Conservation (phyloP, 1,284 basidiomycete species). For the Ceratobasidium sp. region DNA sequence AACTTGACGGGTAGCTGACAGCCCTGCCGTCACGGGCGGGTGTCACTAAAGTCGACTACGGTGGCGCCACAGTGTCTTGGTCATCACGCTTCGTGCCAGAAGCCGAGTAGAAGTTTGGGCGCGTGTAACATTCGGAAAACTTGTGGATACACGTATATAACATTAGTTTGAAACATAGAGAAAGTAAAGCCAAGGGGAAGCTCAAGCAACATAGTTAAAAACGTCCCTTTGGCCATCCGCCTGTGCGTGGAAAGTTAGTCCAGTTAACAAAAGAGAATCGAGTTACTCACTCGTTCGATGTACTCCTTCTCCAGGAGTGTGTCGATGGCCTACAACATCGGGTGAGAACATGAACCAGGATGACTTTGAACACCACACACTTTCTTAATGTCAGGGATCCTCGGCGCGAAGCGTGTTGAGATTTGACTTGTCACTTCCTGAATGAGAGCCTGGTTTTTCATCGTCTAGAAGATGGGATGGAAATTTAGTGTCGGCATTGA, state of each 20-base stretch:
- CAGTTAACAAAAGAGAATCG: background rate
- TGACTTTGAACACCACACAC: conserved; percentile 52
- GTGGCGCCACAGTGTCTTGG: conserved; percentile 1
- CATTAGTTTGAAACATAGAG: background rate
- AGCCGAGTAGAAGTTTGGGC: background rate
- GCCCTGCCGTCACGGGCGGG: background rate
- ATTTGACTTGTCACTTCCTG: conserved; percentile 95
- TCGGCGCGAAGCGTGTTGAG: conserved; percentile 85
- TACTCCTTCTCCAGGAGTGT: conserved; percentile 97
- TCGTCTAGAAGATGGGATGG: conserved; percentile 63
- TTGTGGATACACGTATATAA: conserved; percentile 30
- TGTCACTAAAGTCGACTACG: background rate
- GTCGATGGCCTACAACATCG: conserved; percentile 81
- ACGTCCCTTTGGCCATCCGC: conserved; percentile 50
- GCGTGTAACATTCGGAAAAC: conserved; percentile 11
- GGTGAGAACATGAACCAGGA: conserved; percentile 1
- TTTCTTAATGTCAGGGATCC: conserved; percentile 92
- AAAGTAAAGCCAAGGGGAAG: background rate
- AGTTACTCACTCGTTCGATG: conserved; percentile 72
- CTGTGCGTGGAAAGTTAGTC: conserved; percentile 22
- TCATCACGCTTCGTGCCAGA: background rate
- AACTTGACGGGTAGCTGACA: background rate
- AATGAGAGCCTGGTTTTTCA: conserved; percentile 95
- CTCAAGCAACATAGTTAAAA: conserved; percentile 51
- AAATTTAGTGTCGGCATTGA: conserved; percentile 8